Evolutionary conservation across 805 yeast genomes (phyloP).

Genomic region (Saccharomycopsis sp.): DNA sequence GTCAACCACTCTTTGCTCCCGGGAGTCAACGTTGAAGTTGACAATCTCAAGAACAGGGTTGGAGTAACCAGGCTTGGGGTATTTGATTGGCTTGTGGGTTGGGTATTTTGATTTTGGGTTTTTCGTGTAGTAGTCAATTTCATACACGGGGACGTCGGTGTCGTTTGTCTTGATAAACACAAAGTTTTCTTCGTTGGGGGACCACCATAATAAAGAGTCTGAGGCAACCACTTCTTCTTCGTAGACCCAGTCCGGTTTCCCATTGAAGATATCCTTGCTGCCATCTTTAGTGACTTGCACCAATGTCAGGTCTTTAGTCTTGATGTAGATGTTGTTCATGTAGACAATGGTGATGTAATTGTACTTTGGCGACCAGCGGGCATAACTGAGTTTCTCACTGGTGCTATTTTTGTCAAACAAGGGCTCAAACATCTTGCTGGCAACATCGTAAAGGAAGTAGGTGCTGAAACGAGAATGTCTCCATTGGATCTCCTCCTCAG

Average conservation of each 20-base stretch:
- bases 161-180: constrained; percentile 66
- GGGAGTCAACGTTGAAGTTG: constrained; percentile 32
- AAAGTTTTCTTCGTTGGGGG: constrained; percentile 58
- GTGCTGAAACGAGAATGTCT: constrained; percentile 59
- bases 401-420: constrained; percentile 23
- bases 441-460: constrained; percentile 55
- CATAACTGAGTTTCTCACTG: constrained; percentile 33
- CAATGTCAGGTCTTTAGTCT: too few species aligned
- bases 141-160: constrained; percentile 59
- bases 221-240: constrained; percentile 79
- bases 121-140: constrained; percentile 68
- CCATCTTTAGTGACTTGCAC: constrained; percentile 63
- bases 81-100: constrained; percentile 49
- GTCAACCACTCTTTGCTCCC: constrained; percentile 19
- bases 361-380: constrained; percentile 56
- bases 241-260: constrained; percentile 91
- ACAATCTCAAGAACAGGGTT: constrained; percentile 59
- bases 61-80: constrained; percentile 76
- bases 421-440: constrained; percentile 28
- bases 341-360: constrained; percentile 46
- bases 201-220: constrained; percentile 81
- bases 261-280: constrained; percentile 62
- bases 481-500: constrained; percentile 46
- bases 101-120: constrained; percentile 46
- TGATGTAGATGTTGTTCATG: constrained; percentile 44